These are phyloP conservation scores for Ministeria vibrans DNA, from an alignment of 78 protist species.

Conservation along the genomic window DNA sequence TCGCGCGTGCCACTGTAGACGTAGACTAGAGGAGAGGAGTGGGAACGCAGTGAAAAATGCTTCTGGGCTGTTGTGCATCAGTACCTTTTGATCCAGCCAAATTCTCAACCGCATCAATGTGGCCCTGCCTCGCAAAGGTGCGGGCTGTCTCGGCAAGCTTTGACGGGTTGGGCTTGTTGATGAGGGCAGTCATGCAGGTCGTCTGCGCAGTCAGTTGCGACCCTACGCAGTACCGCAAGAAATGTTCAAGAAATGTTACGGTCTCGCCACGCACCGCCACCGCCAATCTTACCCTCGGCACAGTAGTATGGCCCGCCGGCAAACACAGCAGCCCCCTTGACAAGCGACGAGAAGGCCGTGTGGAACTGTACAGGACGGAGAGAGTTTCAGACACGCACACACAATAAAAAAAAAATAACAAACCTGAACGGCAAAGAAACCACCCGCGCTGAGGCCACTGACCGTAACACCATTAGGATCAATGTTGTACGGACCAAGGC, in stretches of 20 bases:
- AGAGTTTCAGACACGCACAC: no score
- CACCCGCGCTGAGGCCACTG: constrained; percentile 7
- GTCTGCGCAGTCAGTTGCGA: neutral
- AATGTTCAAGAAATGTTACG: neutral
- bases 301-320: constrained; percentile 38
- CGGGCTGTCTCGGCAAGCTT: no score
- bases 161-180: no score
- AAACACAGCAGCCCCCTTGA: constrained; percentile 25
- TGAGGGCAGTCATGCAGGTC: constrained; percentile 16
- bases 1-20: neutral
- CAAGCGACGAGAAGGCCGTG: constrained; percentile 2
- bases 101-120: no score
- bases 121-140: no score
- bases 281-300: neutral
- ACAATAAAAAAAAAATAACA: no score
- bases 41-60: no score
- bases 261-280: neutral
- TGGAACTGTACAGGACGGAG: no score
- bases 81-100: no score
- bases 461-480: neutral
- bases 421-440: constrained; percentile 20
- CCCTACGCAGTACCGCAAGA: neutral
- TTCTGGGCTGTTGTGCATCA: no score
- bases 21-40: no score
- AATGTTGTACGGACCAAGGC: neutral